These are phyloP conservation scores for Auricularia auricula-judae DNA, from an alignment of 768 basidiomycete species.

Conservation along the genomic window DNA sequence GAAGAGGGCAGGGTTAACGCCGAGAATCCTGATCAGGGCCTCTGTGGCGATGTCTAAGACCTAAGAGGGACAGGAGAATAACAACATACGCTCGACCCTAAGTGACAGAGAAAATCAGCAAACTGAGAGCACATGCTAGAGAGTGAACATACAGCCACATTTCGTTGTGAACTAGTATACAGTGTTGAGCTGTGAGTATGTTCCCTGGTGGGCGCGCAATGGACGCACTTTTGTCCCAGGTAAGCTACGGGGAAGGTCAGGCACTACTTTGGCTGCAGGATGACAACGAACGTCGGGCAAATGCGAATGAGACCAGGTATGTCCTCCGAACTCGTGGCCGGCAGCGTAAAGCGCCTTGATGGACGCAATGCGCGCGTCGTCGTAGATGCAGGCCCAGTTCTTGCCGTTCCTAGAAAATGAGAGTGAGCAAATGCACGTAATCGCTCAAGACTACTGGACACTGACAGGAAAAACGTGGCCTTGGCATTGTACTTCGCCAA, in stretches of 20 bases:
- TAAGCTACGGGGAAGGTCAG: neutral
- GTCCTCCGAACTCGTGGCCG: conserved; percentile 34
- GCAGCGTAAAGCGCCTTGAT: conserved; percentile 27
- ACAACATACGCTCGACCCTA: neutral
- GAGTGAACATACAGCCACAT: conserved; percentile 16
- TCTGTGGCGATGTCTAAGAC: neutral
- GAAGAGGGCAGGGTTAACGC: neutral
- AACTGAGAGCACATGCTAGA: neutral
- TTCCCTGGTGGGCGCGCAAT: too few relatives aligned
- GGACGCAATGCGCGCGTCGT: conserved; percentile 10
- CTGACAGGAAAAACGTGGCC: conserved; percentile 34
- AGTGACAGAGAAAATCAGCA: neutral
- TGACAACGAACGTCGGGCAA: conserved; percentile 16
- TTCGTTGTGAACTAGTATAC: conserved; percentile 21
- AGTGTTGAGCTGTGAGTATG: neutral
- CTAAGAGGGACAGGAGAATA: too few relatives aligned
- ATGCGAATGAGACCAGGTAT: conserved; percentile 33
- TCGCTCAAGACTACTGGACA: neutral
- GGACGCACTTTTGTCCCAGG: conserved; percentile 15
- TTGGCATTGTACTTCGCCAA: conserved; percentile 20
- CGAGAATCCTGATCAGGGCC: neutral
- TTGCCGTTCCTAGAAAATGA: conserved; percentile 2
- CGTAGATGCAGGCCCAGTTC: conserved; percentile 19
- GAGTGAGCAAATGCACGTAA: neutral
- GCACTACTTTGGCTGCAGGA: too few relatives aligned